Evolutionary conservation across 2,329 filamentous ascomycete species (phyloP).

Genomic region (Diaporthe sp.): DNA sequence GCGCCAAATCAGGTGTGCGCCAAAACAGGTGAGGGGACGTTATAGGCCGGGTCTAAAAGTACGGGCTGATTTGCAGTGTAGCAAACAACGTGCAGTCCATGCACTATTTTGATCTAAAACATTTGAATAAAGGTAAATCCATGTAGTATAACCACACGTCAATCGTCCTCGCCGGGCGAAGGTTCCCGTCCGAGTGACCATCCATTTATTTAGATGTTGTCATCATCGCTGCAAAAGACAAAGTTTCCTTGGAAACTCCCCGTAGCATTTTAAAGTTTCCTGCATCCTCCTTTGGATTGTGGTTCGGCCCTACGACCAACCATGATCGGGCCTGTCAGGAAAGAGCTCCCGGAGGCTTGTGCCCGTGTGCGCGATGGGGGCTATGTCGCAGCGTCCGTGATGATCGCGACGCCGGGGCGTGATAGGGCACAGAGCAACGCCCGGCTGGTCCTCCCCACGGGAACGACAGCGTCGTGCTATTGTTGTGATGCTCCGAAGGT

Average conservation of each 20-base stretch:
- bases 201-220: neutral
- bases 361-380: constrained; percentile 4
- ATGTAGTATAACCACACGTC: neutral
- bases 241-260: neutral
- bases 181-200: neutral
- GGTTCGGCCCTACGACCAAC: constrained; percentile 10
- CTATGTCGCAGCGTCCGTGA: neutral
- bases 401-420: constrained; percentile 9
- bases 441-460: too few relatives aligned
- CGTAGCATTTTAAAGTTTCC: too few relatives aligned
- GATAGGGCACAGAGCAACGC: neutral
- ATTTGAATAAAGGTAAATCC: neutral
- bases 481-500: neutral
- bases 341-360: neutral
- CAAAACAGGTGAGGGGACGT: constrained; percentile 44
- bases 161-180: neutral
- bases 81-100: neutral
- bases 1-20: too few relatives aligned
- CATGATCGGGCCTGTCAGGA: neutral
- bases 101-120: neutral
- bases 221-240: neutral
- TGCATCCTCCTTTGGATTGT: neutral
- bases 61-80: neutral
- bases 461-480: neutral
- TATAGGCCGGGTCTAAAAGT: neutral